Conservation (phyloP, 495 filamentous ascomycete species). For the Viridothelium virens region DNA sequence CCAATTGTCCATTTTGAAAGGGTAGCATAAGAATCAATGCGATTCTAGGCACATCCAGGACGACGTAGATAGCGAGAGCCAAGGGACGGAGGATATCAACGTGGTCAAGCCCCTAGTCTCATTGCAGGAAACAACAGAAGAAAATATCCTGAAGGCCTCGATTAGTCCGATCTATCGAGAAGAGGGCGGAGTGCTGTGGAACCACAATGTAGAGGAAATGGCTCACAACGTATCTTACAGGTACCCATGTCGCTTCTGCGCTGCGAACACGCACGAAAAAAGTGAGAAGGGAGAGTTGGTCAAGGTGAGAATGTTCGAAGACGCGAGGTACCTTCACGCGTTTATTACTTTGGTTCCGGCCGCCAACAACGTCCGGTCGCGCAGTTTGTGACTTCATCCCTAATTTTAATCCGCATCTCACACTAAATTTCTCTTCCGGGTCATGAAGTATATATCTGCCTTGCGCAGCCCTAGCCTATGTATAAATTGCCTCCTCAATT, state of each 20-base stretch:
- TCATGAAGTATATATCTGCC: conserved; percentile 7
- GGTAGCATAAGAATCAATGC: neutral
- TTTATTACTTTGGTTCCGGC: conserved; percentile 5
- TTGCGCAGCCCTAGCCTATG: neutral
- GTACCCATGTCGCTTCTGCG: neutral
- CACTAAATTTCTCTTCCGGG: neutral
- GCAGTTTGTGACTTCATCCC: neutral
- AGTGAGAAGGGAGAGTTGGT: neutral
- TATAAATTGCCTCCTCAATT: neutral
- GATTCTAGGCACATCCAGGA: neutral
- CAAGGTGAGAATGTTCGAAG: neutral
- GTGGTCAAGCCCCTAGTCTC: neutral
- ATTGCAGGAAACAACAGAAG: neutral
- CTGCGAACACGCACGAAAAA: neutral
- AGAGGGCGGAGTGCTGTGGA: neutral
- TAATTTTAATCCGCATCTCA: neutral
- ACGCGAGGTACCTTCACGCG: conserved; percentile 3
- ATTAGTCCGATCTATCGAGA: neutral
- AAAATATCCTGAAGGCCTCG: neutral
- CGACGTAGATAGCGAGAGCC: neutral
- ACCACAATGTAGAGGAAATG: neutral
- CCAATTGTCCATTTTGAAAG: neutral
- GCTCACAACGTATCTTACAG: neutral
- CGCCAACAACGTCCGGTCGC: neutral
- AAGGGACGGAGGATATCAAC: neutral